Evolutionary conservation across 768 basidiomycete species (phyloP), one percentile per base, ranked within the genome.

Genomic region (Myochromella boudieri): DNA sequence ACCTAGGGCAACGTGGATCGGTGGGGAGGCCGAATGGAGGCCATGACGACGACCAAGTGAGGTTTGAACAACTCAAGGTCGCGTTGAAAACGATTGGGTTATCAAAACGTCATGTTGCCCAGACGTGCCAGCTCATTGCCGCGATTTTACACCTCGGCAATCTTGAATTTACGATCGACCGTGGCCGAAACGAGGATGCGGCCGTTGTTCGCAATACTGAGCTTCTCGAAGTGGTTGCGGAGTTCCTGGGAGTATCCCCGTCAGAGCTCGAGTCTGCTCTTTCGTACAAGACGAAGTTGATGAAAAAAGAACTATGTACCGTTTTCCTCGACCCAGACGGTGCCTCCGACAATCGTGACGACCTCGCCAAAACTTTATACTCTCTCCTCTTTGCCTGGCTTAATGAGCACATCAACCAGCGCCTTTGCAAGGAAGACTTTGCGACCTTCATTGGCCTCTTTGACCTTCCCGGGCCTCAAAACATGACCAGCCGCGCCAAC

Each of bases 81-180:
- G 95, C 93, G 0, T 81, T 99, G 62, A 97, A 97, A 72, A 80
- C 84, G 9, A 84, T 97, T 32, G 97, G 95, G 0, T 76, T 98
- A 50, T 94, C 93, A 6, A 98, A 97, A 64, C 81, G 93, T 25
- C 87, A 93, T 52, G 94, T 99, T 44, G 94, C 95, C 0, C 93
- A 97, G 62, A 88, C 93, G 0, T 97, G 92, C 63, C 95, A 97
- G 64, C 81, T 98, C 39, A 66, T 97, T 43, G 95, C 97, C 10
- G 91, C 93, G 32, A 98, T 99, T 62, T 80, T 98, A 22, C 97
- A 98, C 60, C 82, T 98, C 20, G 95, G 97, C 22, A 95, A 98
- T 60, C 78, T 99, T 54, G 91, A 97, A 59, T 98, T 98, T 65
- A 85, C 74, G 11, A 76, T 89, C 50, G 94, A 95, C 64, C 79